Percentiles rank a stretch among this genome's conserved stretches.
These are phyloP conservation scores for Coniochaeta pulveracea DNA, from an alignment of 2,329 filamentous ascomycete species.

Conservation along the genomic window DNA sequence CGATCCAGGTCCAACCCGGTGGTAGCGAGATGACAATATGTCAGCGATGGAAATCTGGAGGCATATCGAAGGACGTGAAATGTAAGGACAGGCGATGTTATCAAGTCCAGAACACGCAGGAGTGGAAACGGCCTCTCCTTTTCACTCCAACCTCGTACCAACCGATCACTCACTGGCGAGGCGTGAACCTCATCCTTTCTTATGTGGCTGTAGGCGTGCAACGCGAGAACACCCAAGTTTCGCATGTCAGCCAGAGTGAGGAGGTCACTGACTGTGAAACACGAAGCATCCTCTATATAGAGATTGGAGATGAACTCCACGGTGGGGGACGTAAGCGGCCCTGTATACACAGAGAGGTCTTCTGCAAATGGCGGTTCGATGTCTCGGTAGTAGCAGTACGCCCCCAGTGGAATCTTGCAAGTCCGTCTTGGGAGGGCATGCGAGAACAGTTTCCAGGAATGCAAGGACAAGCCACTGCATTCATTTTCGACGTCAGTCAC, in stretches of 20 bases:
- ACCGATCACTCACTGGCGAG: constrained; percentile 25
- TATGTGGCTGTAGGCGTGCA: background rate
- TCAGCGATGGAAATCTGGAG: constrained; percentile 29
- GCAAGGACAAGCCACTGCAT: no score
- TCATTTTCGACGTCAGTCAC: no score
- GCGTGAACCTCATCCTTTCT: background rate
- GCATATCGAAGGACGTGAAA: constrained; percentile 21
- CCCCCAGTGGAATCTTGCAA: background rate
- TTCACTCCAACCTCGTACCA: constrained; percentile 33
- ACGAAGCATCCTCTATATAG: constrained; percentile 23
- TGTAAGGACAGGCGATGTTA: constrained; percentile 25
- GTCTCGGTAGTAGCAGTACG: background rate
- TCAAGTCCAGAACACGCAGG: constrained; percentile 31
- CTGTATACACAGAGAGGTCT: background rate
- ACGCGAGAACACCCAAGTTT: constrained; percentile 7
- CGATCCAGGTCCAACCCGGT: no score
- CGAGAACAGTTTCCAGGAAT: background rate
- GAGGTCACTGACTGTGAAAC: constrained; percentile 14
- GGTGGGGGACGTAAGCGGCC: background rate
- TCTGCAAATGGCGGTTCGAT: background rate
- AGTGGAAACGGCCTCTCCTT: constrained; percentile 29
- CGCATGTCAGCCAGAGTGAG: constrained; percentile 7
- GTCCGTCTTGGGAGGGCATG: background rate
- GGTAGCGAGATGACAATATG: no score
- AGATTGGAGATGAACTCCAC: constrained; percentile 29